Percentiles rank a stretch among this genome's conserved stretches.
These are phyloP conservation scores for Phytophthora multivora DNA, from an alignment of 352 stramenopile species.

Conservation along the genomic window DNA sequence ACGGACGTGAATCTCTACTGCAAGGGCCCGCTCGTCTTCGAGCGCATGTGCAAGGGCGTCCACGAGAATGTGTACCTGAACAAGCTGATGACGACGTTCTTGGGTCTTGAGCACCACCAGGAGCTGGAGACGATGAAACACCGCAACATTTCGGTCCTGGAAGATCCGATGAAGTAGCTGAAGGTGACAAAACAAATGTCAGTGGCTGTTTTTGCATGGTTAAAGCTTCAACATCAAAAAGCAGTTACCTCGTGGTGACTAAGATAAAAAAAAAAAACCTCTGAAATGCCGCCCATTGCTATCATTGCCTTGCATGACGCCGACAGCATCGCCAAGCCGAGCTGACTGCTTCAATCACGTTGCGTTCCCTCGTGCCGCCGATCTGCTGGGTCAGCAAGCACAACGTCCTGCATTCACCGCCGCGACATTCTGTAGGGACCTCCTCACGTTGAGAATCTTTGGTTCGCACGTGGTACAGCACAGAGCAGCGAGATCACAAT, in stretches of 20 bases:
- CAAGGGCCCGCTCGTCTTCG: constrained; percentile 59
- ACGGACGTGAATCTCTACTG: constrained; percentile 81
- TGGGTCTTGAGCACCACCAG: constrained; percentile 61
- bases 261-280: no score
- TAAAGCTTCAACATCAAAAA: no score
- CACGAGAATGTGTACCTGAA: constrained; percentile 78
- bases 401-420: background rate
- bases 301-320: no score
- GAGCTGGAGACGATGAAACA: constrained; percentile 63
- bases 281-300: no score
- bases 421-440: background rate
- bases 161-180: constrained; percentile 6
- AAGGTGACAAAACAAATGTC: no score
- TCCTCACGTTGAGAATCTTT: constrained; percentile 9
- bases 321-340: no score
- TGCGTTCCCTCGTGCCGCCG: background rate
- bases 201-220: no score
- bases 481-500: background rate
- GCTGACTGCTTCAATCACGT: constrained; percentile 2
- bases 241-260: no score
- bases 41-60: constrained; percentile 67
- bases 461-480: constrained; percentile 3
- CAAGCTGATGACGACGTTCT: constrained; percentile 77
- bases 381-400: constrained; percentile 1
- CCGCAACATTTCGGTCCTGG: constrained; percentile 43